Conservation (phyloP, 1,284 basidiomycete species). For the Ceratobasidium sp. region DNA sequence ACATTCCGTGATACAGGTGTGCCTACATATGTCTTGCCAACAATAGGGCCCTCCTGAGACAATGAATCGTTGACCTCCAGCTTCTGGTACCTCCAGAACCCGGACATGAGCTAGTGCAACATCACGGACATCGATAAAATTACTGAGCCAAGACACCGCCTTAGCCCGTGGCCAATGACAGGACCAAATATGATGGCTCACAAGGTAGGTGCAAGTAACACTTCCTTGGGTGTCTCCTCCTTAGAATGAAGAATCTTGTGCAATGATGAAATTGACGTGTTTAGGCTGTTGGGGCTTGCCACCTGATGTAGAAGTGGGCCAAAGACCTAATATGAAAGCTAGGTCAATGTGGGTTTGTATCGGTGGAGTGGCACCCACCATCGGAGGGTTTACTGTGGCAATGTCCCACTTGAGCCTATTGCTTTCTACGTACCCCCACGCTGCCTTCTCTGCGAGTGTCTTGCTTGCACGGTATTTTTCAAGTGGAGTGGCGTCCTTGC, state of each 20-base stretch:
- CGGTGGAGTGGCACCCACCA: too few relatives aligned
- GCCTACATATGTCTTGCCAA: conserved; percentile 32
- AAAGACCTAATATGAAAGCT: too few relatives aligned
- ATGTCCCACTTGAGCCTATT: too few relatives aligned
- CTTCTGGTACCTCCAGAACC: conserved; percentile 45
- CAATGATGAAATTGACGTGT: conserved; percentile 9
- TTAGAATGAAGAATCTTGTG: conserved; percentile 34
- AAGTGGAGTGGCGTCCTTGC: conserved; percentile 20
- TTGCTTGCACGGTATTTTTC: conserved; percentile 50
- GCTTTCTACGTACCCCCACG: too few relatives aligned
- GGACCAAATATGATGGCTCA: too few relatives aligned
- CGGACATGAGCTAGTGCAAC: too few relatives aligned
- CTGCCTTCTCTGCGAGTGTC: conserved; percentile 58
- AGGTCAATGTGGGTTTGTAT: too few relatives aligned
- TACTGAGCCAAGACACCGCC: too few relatives aligned
- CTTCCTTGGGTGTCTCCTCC: conserved; percentile 2
- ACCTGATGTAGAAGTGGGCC: not conserved
- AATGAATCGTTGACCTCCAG: conserved; percentile 42
- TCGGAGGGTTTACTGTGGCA: too few relatives aligned
- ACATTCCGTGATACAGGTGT: not conserved
- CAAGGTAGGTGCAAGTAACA: too few relatives aligned
- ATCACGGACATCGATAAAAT: too few relatives aligned
- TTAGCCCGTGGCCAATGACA: too few relatives aligned
- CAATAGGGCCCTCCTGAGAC: conserved; percentile 25
- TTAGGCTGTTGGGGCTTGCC: conserved; percentile 1